phyloP scores from a whole-genome alignment of 1,284 basidiomycete species.

The Lentinus polychrous region DNA sequence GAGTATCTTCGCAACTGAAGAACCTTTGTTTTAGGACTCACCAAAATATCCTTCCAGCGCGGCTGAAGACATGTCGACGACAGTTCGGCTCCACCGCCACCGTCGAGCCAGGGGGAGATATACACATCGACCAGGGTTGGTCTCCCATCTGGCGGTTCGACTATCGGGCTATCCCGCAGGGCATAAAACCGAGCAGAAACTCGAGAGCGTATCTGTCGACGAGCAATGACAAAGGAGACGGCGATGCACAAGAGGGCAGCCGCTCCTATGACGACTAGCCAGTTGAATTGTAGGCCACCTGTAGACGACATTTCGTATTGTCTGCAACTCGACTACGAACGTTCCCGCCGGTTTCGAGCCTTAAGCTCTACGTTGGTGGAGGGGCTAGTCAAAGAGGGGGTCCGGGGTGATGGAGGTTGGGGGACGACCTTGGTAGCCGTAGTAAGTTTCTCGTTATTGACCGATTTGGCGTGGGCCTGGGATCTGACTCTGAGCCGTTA shows the following conservation, averaged over 20 bases:
- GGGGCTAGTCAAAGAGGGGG: no score
- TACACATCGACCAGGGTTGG: background rate
- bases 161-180: background rate
- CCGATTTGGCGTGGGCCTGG: no score
- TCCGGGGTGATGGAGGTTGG: no score
- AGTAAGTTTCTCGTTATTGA: no score
- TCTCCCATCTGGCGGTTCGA: background rate
- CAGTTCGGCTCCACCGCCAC: background rate
- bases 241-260: background rate
- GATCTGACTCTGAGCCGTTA: no score
- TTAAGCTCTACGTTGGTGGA: no score
- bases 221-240: background rate
- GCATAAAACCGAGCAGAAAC: background rate
- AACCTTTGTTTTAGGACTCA: background rate
- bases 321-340: no score
- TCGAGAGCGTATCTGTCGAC: background rate
- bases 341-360: no score
- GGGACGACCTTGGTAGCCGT: no score
- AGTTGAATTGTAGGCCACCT: background rate
- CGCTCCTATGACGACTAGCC: background rate
- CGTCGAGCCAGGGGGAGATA: background rate
- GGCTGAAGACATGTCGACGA: background rate
- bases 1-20: background rate
- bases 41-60: slow-evolving; percentile 1
- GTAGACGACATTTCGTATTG: no score